Percentiles rank a stretch among this genome's conserved stretches.
Conservation (phyloP, 305 asterid species). For the Fraxinus greggii region DNA sequence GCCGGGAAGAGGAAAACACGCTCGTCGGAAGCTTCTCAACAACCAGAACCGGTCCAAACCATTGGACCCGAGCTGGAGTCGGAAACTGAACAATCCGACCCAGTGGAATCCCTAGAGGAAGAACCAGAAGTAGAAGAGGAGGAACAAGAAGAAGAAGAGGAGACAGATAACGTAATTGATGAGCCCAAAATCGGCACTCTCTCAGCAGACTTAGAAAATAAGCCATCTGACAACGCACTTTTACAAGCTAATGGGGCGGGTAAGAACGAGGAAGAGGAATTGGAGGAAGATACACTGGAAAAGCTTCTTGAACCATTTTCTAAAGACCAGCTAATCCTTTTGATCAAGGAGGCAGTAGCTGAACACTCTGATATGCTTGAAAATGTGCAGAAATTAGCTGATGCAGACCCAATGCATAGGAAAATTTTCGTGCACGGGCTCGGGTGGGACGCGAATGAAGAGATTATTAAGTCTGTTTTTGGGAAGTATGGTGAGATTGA, state of each 20-base stretch:
- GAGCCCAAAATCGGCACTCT: conserved; percentile 11
- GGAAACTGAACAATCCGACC: conserved; percentile 21
- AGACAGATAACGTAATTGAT: conserved; percentile 4
- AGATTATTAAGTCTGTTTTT: conserved; percentile 40
- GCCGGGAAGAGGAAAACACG: conserved; percentile 78
- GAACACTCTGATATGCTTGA: conserved; percentile 60
- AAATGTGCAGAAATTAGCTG: conserved; percentile 58
- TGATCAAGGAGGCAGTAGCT: conserved; percentile 61
- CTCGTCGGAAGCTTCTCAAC: conserved; percentile 41
- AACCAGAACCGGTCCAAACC: conserved; percentile 35
- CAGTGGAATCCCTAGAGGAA: conserved; percentile 22
- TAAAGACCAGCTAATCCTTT: conserved; percentile 58
- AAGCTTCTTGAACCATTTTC: conserved; percentile 81
- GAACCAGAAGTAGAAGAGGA: conserved; percentile 8
- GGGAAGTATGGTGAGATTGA: conserved; percentile 51
- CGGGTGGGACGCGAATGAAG: conserved; percentile 52
- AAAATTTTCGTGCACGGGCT: conserved; percentile 58
- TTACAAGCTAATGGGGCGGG: conserved; percentile 38
- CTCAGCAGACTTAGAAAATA: conserved; percentile 15
- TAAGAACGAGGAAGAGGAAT: conserved; percentile 40
- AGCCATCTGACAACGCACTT: conserved; percentile 22
- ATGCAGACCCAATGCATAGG: conserved; percentile 52
- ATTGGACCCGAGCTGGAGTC: conserved; percentile 23
- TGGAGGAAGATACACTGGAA: conserved; percentile 74
- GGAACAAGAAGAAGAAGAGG: conserved; percentile 24